Percentiles rank a stretch among this genome's conserved stretches.
These are phyloP conservation scores for Quercus bicolor DNA, from an alignment of 306 rosid species.

Conservation along the genomic window DNA sequence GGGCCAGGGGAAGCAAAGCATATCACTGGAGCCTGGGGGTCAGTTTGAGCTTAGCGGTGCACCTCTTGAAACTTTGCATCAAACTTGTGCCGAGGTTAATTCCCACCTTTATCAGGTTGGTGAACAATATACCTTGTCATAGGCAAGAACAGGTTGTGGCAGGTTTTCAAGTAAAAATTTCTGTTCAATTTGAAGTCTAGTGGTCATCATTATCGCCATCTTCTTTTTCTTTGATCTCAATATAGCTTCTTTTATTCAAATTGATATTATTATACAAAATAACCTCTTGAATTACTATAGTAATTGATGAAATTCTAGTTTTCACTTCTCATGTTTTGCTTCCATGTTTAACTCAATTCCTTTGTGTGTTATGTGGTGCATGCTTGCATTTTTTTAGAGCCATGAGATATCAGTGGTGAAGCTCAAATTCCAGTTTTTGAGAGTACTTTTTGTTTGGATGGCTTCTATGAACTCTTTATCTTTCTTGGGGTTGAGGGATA, in stretches of 20 bases:
- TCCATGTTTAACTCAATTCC: background rate
- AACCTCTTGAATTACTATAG: background rate
- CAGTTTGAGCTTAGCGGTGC: slow-evolving; percentile 99
- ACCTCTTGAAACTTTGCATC: slow-evolving; percentile 97
- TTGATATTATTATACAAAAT: background rate
- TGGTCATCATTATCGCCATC: background rate
- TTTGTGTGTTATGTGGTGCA: background rate
- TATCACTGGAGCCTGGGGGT: slow-evolving; percentile 98
- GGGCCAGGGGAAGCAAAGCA: slow-evolving; percentile 92
- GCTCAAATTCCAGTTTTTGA: background rate
- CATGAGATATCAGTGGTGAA: background rate
- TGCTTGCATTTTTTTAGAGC: background rate
- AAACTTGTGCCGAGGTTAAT: slow-evolving; percentile 97
- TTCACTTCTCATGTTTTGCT: background rate
- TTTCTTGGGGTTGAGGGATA: background rate
- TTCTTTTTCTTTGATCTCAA: background rate
- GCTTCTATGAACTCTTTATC: background rate
- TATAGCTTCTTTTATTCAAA: background rate
- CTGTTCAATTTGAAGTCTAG: background rate
- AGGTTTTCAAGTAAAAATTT: background rate
- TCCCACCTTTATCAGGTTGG: slow-evolving; percentile 92
- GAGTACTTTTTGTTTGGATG: background rate
- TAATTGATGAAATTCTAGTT: background rate
- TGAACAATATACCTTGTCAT: background rate
- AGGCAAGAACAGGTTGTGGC: background rate